Percentiles rank a stretch among this genome's conserved stretches.
phyloP scores from a whole-genome alignment of 805 yeast species.

The Candida sithepensis region DNA sequence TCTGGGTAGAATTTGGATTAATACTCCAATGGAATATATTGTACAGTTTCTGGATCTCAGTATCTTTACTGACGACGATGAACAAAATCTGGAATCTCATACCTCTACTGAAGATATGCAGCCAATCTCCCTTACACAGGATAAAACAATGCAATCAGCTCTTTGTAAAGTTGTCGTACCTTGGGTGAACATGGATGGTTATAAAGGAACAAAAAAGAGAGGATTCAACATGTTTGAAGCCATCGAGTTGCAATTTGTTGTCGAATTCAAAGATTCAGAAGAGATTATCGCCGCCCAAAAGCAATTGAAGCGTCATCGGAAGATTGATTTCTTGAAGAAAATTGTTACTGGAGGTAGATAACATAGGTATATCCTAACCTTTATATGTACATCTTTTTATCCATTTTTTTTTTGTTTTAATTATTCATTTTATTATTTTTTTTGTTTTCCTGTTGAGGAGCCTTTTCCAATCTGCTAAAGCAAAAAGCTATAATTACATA shows the following conservation, averaged over 20 bases:
- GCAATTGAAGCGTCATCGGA: neutral
- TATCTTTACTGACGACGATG: neutral
- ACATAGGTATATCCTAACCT: no score
- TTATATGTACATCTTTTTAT: no score
- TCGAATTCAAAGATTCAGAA: neutral
- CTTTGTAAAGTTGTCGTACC: conserved; percentile 5
- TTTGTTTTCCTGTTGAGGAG: neutral
- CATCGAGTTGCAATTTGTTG: conserved; percentile 25
- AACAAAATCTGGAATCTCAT: no score
- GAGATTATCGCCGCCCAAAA: neutral
- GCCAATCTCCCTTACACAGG: neutral
- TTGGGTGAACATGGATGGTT: conserved; percentile 66
- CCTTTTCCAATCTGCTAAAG: no score
- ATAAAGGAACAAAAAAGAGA: conserved; percentile 52
- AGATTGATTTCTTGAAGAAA: neutral
- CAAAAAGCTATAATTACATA: neutral
- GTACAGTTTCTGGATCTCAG: neutral
- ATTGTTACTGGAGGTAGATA: neutral
- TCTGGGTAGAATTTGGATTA: conserved; percentile 3
- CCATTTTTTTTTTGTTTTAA: neutral
- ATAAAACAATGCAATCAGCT: neutral
- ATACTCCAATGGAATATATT: conserved; percentile 1
- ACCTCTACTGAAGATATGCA: neutral
- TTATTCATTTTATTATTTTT: neutral
- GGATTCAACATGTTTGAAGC: conserved; percentile 54